Evolutionary conservation across 805 yeast genomes (phyloP), one percentile per base, ranked within the genome.

Genomic region (Myxozyma mucilagina): DNA sequence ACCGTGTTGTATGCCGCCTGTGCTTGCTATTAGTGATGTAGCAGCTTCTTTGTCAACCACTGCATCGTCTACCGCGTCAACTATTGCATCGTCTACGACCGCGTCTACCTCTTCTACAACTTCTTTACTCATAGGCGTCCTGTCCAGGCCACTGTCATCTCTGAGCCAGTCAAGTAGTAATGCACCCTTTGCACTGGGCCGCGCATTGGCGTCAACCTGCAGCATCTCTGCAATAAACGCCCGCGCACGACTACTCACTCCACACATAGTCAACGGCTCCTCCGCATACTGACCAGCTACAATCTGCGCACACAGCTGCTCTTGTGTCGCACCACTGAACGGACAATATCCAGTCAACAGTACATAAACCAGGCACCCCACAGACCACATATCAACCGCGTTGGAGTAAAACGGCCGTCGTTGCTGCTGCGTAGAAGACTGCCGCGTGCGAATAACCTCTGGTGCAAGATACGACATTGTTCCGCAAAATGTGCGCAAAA

Each of bases 401-500:
- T 88, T 86, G 1, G 97, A 90, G 71, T 94, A 94, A 54, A 42
- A 47, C 16, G 43, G 68, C 67, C 69, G 61, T 67, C 70, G 68
- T 61, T 66, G 67, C 31, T 16, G 43, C 32, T 51, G 18, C 56
- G 29, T 24, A 9, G 61, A 34, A 3, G 60, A 16, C 36, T 71
- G 72, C 58, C 78, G 74, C 13, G 80, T 81, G 34, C 76, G 76
- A 41, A 85, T 75, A 7, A 94, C 90, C 73, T 94, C 99, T 0
- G 99, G 99, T 0, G 99, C 99, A 53, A 94, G 87, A 70, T 94
- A 94, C 1, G 98, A 97, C 65, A 94, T 74, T 0, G 99, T 94
- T 1, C 99, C 99, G 76, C 99, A 94, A 69, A 94, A 94, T 0
- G 99, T 93, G 72, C 90, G 92, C 88, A 94, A 87, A 64, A 88